Percentiles rank a stretch among this genome's conserved stretches.
Conservation (phyloP, 2,329 filamentous ascomycete genomes). For the Exserohilum rostratum region DNA sequence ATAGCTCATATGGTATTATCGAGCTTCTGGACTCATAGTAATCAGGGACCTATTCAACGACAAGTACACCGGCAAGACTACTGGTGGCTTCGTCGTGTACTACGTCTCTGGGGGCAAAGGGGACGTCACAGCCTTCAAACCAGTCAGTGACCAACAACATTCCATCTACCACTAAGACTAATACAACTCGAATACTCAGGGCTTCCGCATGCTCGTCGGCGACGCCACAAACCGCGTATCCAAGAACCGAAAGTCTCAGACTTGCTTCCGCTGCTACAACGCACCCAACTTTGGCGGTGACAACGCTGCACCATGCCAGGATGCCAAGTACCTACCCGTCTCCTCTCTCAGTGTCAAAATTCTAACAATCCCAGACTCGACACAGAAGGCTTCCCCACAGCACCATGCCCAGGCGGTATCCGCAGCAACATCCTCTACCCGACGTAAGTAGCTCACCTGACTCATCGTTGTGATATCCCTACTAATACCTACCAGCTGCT, state of each 20-base stretch:
- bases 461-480: too few relatives aligned
- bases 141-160: not conserved
- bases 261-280: constrained; percentile 55
- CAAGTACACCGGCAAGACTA: constrained; percentile 38
- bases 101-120: constrained; percentile 52
- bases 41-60: constrained; percentile 46
- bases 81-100: constrained; percentile 56
- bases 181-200: constrained; percentile 41
- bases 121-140: constrained; percentile 53
- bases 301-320: constrained; percentile 42
- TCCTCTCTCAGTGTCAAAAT: not conserved
- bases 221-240: constrained; percentile 41
- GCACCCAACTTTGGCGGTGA: constrained; percentile 55
- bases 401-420: constrained; percentile 35
- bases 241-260: constrained; percentile 38
- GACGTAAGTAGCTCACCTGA: constrained; percentile 14
- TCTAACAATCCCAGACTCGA: constrained; percentile 7
- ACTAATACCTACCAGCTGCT: constrained; percentile 47
- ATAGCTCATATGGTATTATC: too few relatives aligned
- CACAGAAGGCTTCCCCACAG: constrained; percentile 21
- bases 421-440: constrained; percentile 39
- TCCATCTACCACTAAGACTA: fast-evolving
- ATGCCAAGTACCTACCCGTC: constrained; percentile 16
- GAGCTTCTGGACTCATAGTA: not conserved
- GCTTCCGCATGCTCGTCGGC: constrained; percentile 56